Evolutionary conservation across 208 protist genomes (phyloP).

Genomic region (Trypanosoma vivax): DNA sequence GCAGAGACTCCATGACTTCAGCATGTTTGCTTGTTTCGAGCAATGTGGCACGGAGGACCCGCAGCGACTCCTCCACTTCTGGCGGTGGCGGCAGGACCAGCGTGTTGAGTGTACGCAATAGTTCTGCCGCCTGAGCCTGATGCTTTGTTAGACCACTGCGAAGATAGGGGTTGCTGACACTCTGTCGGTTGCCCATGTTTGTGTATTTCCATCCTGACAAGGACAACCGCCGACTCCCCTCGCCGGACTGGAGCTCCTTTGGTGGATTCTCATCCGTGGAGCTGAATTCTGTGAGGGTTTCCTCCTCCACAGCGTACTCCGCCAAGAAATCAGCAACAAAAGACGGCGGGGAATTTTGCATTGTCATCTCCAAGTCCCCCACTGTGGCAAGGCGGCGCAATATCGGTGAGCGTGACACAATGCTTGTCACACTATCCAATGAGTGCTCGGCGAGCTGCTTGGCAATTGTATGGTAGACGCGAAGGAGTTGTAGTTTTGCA

Average conservation of each 20-base stretch:
- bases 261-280: slow-evolving; percentile 1
- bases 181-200: not conserved
- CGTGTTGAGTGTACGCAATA: slow-evolving; percentile 30
- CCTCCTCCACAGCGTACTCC: slow-evolving; percentile 8
- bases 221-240: not conserved
- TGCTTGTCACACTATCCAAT: slow-evolving; percentile 46
- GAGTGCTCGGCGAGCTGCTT: slow-evolving; percentile 31
- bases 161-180: slow-evolving; percentile 6
- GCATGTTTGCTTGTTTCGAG: slow-evolving; percentile 42
- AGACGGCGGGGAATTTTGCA: not conserved
- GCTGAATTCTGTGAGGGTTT: not conserved
- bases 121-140: slow-evolving; percentile 31
- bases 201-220: not conserved
- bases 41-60: slow-evolving; percentile 30
- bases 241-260: not conserved
- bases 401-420: slow-evolving; percentile 30
- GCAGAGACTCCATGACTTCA: slow-evolving; percentile 37
- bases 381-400: slow-evolving; percentile 49
- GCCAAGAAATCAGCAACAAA: slow-evolving; percentile 23
- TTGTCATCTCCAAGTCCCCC: slow-evolving; percentile 13
- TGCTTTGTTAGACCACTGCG: slow-evolving; percentile 21
- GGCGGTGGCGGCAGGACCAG: slow-evolving; percentile 58
- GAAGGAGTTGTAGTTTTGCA: slow-evolving; percentile 33
- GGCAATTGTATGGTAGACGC: slow-evolving; percentile 39
- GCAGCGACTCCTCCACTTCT: slow-evolving; percentile 43